A percentile compares a stretch with the other conserved stretches of the same genome.
These are phyloP conservation scores for Penicillium macrosclerotiorum DNA, from an alignment of 495 filamentous ascomycete species.

Conservation along the genomic window DNA sequence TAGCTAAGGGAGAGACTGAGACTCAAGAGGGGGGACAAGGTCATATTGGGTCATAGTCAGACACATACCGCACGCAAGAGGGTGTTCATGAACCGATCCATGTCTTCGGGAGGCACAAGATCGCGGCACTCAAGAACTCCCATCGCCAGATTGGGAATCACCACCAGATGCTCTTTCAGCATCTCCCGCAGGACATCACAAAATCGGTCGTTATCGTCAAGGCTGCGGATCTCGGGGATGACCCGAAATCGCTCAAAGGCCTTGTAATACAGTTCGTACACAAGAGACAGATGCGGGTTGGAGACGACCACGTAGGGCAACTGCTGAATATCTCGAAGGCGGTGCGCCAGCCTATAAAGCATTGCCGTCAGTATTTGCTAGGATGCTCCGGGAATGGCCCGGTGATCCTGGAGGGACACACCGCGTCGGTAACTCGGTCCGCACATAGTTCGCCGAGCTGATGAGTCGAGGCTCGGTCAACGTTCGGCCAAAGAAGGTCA, in stretches of 20 bases:
- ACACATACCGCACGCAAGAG: constrained; percentile 77
- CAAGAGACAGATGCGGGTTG: constrained; percentile 89
- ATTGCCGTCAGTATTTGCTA: too few species aligned
- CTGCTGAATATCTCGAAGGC: constrained; percentile 95
- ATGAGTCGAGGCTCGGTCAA: constrained; percentile 87
- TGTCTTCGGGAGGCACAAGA: constrained; percentile 70
- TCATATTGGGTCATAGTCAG: background rate
- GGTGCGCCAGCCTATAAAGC: constrained; percentile 82
- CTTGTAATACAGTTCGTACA: constrained; percentile 94
- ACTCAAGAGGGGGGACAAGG: background rate
- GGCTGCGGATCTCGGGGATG: constrained; percentile 74
- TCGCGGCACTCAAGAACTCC: constrained; percentile 85
- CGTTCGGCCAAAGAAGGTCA: constrained; percentile 92
- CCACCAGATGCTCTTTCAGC: constrained; percentile 82
- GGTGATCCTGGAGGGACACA: constrained; percentile 40
- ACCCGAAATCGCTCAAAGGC: constrained; percentile 89
- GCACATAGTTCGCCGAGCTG: constrained; percentile 94
- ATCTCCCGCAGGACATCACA: constrained; percentile 78
- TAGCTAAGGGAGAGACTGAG: constrained; percentile 2
- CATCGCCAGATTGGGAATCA: constrained; percentile 92
- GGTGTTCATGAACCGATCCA: constrained; percentile 95
- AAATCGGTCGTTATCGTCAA: constrained; percentile 88
- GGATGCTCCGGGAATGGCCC: too few species aligned
- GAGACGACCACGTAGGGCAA: constrained; percentile 94
- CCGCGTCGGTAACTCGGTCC: constrained; percentile 91